Percentiles rank a stretch among this genome's conserved stretches.
These are phyloP conservation scores for Kwoniella sp. DNA, from an alignment of 768 basidiomycete genomes.

Conservation along the genomic window DNA sequence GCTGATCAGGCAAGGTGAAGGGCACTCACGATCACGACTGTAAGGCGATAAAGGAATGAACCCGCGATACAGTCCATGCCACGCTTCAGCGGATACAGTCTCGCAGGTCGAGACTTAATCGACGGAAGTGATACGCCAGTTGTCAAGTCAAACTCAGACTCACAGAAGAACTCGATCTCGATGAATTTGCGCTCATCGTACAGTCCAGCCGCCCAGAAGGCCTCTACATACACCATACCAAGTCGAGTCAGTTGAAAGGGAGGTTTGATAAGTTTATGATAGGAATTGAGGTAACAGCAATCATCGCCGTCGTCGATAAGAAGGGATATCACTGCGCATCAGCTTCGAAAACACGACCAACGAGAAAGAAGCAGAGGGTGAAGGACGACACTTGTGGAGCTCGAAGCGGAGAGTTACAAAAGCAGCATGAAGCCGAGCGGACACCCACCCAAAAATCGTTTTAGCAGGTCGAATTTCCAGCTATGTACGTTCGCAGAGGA, in stretches of 20 bases:
- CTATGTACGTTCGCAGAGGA: conserved; percentile 6
- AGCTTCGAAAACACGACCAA: too few relatives aligned
- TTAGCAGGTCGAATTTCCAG: conserved; percentile 17
- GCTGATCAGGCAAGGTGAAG: neutral
- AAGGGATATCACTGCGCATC: too few relatives aligned
- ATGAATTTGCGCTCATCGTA: conserved; percentile 24
- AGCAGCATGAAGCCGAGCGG: too few relatives aligned
- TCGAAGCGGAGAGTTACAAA: too few relatives aligned
- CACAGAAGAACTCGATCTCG: conserved; percentile 42
- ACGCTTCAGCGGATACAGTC: too few relatives aligned
- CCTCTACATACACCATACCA: too few relatives aligned
- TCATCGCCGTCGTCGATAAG: too few relatives aligned
- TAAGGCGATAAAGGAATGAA: too few relatives aligned
- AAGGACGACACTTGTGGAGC: neutral
- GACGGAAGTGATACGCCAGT: conserved; percentile 1
- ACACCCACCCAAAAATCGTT: conserved; percentile 20
- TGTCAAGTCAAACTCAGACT: conserved; percentile 13
- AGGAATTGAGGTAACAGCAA: too few relatives aligned
- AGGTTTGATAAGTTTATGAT: too few relatives aligned
- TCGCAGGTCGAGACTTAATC: neutral
- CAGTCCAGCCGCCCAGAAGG: conserved; percentile 32
- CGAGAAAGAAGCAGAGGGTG: neutral
- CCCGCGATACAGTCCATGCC: too few relatives aligned
- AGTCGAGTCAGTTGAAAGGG: too few relatives aligned
- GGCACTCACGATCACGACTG: conserved; percentile 28